These are phyloP conservation scores for Artemisia argyi DNA, from an alignment of 129 eudicot genomes.

Conservation along the genomic window DNA sequence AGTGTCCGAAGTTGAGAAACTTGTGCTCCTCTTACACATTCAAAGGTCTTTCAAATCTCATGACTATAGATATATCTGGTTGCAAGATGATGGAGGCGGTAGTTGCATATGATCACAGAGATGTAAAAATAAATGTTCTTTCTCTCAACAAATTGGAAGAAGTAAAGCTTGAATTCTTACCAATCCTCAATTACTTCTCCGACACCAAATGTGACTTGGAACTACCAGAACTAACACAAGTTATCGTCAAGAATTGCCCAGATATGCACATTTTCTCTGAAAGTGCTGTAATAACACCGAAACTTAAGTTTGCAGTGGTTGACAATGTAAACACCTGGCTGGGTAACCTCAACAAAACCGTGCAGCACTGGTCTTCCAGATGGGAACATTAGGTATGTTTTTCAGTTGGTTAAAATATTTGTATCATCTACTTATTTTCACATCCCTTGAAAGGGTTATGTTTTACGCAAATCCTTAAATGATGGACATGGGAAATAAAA, in stretches of 20 bases:
- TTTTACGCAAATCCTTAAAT: too few species aligned
- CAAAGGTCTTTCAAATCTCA: constrained; percentile 32
- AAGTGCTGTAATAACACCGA: constrained; percentile 32
- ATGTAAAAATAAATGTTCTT: constrained; percentile 12
- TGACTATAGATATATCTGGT: constrained; percentile 20
- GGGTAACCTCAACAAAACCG: constrained; percentile 33
- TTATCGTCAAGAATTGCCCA: constrained; percentile 26
- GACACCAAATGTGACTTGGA: constrained; percentile 29
- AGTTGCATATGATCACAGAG: constrained; percentile 24
- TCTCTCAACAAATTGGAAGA: constrained; percentile 26
- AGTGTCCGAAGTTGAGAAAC: constrained; percentile 30
- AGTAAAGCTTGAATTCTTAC: constrained; percentile 22
- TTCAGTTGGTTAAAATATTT: background rate
- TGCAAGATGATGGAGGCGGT: constrained; percentile 39
- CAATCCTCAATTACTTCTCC: constrained; percentile 27
- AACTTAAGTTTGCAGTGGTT: constrained; percentile 25
- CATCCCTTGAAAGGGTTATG: too few species aligned
- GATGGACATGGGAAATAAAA: too few species aligned
- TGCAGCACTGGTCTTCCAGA: constrained; percentile 1
- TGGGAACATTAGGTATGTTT: constrained; percentile 16
- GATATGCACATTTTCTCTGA: constrained; percentile 29
- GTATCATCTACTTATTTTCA: too few species aligned
- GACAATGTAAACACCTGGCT: constrained; percentile 18
- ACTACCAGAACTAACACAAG: constrained; percentile 25
- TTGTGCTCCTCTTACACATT: constrained; percentile 33